These are phyloP conservation scores for Falciphora oryzae DNA, from an alignment of 2,329 filamentous ascomycete species.

Conservation along the genomic window DNA sequence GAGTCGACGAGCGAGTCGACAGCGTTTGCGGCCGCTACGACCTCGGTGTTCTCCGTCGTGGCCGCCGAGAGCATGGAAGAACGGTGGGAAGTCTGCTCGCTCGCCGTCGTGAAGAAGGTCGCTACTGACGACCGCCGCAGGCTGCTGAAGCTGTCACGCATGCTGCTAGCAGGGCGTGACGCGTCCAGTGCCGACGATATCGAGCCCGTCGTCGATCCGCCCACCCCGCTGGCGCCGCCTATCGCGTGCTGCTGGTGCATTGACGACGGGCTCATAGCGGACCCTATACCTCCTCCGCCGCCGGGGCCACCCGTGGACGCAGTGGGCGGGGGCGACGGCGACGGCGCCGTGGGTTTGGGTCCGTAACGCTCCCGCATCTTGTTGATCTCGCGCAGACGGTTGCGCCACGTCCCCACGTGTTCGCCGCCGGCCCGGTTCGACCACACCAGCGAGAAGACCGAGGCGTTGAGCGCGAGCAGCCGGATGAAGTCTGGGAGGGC, in stretches of 20 bases:
- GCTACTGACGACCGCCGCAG: conserved; percentile 59
- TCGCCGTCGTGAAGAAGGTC: conserved; percentile 55
- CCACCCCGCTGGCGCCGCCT: conserved; percentile 1
- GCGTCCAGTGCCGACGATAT: conserved; percentile 20
- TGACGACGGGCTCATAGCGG: conserved; percentile 3
- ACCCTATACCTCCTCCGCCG: background rate
- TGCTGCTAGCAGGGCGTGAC: conserved; percentile 39
- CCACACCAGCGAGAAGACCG: conserved; percentile 92
- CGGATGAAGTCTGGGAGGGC: conserved; percentile 82
- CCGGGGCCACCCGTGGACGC: conserved; percentile 25
- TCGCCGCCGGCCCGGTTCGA: conserved; percentile 69
- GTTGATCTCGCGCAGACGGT: conserved; percentile 78
- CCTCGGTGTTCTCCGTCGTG: conserved; percentile 50
- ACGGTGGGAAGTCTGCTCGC: conserved; percentile 51
- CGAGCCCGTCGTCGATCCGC: conserved; percentile 10
- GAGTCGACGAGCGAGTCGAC: conserved; percentile 37
- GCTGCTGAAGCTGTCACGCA: conserved; percentile 56
- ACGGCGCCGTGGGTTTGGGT: conserved; percentile 33
- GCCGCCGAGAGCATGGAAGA: conserved; percentile 52
- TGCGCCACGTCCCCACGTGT: conserved; percentile 84
- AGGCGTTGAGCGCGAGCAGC: conserved; percentile 85
- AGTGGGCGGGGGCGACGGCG: conserved; percentile 25
- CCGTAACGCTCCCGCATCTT: conserved; percentile 66
- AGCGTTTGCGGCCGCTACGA: conserved; percentile 21
- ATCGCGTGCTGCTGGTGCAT: conserved; percentile 1